A percentile compares a stretch with the other conserved stretches of the same genome.
These are phyloP conservation scores for Penicillium manginii DNA, from an alignment of 495 filamentous ascomycete species.

Conservation along the genomic window DNA sequence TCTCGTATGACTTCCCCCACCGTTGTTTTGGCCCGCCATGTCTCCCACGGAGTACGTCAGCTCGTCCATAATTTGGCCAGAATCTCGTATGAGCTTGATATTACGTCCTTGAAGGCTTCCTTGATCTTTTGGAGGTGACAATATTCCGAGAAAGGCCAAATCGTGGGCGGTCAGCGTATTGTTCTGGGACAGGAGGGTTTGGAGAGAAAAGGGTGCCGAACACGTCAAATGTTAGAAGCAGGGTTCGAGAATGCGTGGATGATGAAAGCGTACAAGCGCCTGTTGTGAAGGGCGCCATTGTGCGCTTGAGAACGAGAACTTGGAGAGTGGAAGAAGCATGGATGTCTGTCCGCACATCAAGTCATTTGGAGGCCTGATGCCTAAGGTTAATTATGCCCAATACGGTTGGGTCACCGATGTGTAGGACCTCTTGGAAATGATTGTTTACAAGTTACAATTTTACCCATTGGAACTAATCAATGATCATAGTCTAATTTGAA, in stretches of 20 bases:
- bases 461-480: no score
- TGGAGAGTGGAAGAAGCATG: no score
- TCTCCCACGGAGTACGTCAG: constrained; percentile 46
- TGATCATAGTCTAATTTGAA: no score
- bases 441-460: no score
- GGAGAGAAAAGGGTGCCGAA: constrained; percentile 78
- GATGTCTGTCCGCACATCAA: no score
- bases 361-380: no score
- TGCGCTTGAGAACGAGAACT: no score
- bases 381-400: no score
- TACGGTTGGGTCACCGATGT: no score
- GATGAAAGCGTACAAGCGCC: neutral
- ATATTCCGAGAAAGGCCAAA: constrained; percentile 52
- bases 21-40: constrained; percentile 59
- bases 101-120: constrained; percentile 46
- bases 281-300: neutral
- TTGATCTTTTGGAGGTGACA: constrained; percentile 36
- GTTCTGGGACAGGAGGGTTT: constrained; percentile 56
- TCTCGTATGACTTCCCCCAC: constrained; percentile 66
- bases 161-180: constrained; percentile 62
- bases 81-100: constrained; percentile 53
- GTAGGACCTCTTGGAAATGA: no score
- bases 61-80: constrained; percentile 70
- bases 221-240: constrained; percentile 74
- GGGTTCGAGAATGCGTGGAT: constrained; percentile 34